These are phyloP conservation scores for Inga laurina DNA, from an alignment of 306 rosid species.

Conservation along the genomic window DNA sequence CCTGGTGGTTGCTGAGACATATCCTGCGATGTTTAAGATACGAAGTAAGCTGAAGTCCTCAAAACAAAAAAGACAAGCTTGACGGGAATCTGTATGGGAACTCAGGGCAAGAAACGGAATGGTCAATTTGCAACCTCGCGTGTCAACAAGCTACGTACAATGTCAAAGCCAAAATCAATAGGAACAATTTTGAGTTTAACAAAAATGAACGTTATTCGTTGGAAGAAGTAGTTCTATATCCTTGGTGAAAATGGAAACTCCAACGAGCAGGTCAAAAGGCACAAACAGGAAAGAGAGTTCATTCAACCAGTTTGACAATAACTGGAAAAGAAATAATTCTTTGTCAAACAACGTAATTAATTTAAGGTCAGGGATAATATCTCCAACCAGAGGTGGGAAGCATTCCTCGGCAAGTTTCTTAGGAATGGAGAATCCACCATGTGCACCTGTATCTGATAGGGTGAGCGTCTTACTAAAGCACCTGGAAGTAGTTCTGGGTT, in stretches of 20 bases:
- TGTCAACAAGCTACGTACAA: background rate
- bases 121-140: background rate
- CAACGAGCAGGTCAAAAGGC: background rate
- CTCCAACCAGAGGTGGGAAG: conserved; percentile 67
- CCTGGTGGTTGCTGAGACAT: conserved; percentile 56
- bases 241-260: conserved; percentile 11
- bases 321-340: background rate
- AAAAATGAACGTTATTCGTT: background rate
- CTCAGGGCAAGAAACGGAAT: background rate
- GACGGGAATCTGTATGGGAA: background rate
- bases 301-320: background rate
- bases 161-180: background rate
- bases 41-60: conserved; percentile 9
- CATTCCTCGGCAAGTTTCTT: conserved; percentile 57
- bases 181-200: background rate
- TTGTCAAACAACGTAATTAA: background rate
- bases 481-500: conserved; percentile 27
- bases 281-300: background rate
- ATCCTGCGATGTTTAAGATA: conserved; percentile 51
- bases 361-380: conserved; percentile 24
- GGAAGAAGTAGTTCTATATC: background rate
- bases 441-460: conserved; percentile 70
- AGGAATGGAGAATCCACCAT: conserved; percentile 77
- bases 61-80: background rate
- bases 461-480: conserved; percentile 58